These are phyloP conservation scores for Rhododendron williamsianum DNA, from an alignment of 148 eudicot genomes.

Conservation along the genomic window DNA sequence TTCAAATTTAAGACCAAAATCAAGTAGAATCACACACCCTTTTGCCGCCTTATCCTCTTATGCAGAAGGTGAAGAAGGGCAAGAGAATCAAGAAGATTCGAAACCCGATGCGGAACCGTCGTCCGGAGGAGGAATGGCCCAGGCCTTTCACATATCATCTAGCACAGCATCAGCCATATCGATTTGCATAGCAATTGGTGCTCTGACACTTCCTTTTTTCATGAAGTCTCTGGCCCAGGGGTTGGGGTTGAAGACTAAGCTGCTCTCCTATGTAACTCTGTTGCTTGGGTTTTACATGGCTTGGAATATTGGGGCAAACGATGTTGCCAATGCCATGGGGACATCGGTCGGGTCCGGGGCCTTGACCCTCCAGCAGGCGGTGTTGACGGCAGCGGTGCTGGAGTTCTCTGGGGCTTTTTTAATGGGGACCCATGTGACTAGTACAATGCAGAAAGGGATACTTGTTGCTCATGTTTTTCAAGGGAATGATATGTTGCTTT, in stretches of 20 bases:
- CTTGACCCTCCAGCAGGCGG: constrained; percentile 74
- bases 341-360: constrained; percentile 97
- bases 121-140: constrained; percentile 71
- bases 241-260: constrained; percentile 50
- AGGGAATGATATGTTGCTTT: constrained; percentile 75
- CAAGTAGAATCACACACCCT: neutral
- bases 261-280: constrained; percentile 63
- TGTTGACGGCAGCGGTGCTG: constrained; percentile 70
- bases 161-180: constrained; percentile 66
- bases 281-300: constrained; percentile 92
- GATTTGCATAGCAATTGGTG: constrained; percentile 75
- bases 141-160: constrained; percentile 77
- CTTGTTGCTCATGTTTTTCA: constrained; percentile 82
- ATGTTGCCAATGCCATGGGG: constrained; percentile 98
- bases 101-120: constrained; percentile 22
- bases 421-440: constrained; percentile 90
- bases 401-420: constrained; percentile 86
- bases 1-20: neutral
- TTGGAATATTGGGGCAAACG: constrained; percentile 96
- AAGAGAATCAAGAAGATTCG: constrained; percentile 21
- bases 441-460: constrained; percentile 97
- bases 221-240: constrained; percentile 68
- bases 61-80: constrained; percentile 45
- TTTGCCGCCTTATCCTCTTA: constrained; percentile 29
- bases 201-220: constrained; percentile 60